Evolutionary conservation across 352 stramenopile species (phyloP), one percentile per base, ranked within the genome.

Genomic region (Pythium vanterpoolii): DNA sequence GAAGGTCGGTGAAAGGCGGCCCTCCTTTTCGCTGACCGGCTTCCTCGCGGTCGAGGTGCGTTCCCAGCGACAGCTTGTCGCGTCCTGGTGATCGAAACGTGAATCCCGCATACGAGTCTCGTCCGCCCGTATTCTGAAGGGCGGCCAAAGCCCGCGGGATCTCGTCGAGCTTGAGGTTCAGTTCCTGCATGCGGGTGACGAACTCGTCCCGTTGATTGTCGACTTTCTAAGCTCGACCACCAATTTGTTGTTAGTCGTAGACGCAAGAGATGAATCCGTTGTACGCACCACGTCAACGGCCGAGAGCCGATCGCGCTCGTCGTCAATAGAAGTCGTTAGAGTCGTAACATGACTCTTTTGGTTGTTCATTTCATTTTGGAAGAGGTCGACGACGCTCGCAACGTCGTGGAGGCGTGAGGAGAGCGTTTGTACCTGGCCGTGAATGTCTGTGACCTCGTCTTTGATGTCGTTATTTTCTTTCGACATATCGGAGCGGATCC

Each of bases 141-240:
- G 74, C 71, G 28, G 69, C 80, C 4, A 90, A 60, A 5, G 79
- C 62, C 24, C 69, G 59, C 1, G 80, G 80, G 16, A 89, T 68
- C 9, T 89, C 78, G 26, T 88, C 72, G 6, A 90, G 78, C 34
- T 83, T 85, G 14, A 84, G 75, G 5, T 71, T 81, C 14, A 90
- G 49, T 50, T 90, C 78, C 18, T 75, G 60, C 26, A 89, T 82
- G 3, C 75, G 71, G 11, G 63, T 81, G 45, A 88, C 80, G 24
- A 87, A 77, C 38, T 86, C 75, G 16, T 91, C 74, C 16, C 68
- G 76, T 48, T 89, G 77, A 53, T 79, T 74, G 27, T 91, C 79
- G 0, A 91, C 68, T 86, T 88, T 88, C 77, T 91, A 28, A 31
- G 30, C 18, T 49, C 16, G 18, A 54, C 27, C 47, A n/a, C 11